Evolutionary conservation across 495 filamentous ascomycete species (phyloP).

Genomic region (Aspergillus sparsus): DNA sequence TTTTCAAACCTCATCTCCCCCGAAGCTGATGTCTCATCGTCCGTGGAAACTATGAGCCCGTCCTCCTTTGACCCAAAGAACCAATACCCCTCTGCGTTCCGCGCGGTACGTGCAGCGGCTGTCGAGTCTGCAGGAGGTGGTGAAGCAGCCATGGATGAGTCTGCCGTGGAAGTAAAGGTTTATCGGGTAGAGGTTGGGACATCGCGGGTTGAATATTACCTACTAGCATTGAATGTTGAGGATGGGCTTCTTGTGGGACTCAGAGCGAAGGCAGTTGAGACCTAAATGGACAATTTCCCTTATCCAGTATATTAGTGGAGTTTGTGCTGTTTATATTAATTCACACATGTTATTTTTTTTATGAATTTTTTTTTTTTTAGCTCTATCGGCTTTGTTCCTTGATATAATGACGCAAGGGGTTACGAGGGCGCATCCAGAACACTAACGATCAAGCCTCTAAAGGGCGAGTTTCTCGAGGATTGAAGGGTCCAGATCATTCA

Average conservation of each 20-base stretch:
- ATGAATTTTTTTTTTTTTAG: too few relatives aligned
- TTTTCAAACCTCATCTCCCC: conserved; percentile 44
- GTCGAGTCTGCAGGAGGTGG: conserved; percentile 23
- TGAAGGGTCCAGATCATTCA: too few relatives aligned
- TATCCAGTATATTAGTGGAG: not conserved
- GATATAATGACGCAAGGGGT: too few relatives aligned
- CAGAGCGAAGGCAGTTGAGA: conserved; percentile 76
- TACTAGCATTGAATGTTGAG: conserved; percentile 60
- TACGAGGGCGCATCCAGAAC: too few relatives aligned
- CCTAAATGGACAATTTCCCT: conserved; percentile 35
- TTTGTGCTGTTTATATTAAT: too few relatives aligned
- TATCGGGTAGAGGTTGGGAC: conserved; percentile 64
- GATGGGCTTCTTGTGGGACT: conserved; percentile 66
- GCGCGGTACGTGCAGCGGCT: conserved; percentile 39
- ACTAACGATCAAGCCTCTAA: too few relatives aligned
- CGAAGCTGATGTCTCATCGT: conserved; percentile 30
- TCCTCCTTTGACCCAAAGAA: conserved; percentile 46
- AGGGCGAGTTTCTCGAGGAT: too few relatives aligned
- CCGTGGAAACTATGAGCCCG: conserved; percentile 38
- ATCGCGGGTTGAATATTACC: conserved; percentile 73
- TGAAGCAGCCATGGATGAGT: conserved; percentile 27
- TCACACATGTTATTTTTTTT: too few relatives aligned
- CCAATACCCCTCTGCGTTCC: conserved; percentile 34
- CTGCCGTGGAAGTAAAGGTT: conserved; percentile 68
- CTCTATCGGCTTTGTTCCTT: too few relatives aligned